Evolutionary conservation across 352 stramenopile species (phyloP).

Genomic region (Phytopythium vexans): DNA sequence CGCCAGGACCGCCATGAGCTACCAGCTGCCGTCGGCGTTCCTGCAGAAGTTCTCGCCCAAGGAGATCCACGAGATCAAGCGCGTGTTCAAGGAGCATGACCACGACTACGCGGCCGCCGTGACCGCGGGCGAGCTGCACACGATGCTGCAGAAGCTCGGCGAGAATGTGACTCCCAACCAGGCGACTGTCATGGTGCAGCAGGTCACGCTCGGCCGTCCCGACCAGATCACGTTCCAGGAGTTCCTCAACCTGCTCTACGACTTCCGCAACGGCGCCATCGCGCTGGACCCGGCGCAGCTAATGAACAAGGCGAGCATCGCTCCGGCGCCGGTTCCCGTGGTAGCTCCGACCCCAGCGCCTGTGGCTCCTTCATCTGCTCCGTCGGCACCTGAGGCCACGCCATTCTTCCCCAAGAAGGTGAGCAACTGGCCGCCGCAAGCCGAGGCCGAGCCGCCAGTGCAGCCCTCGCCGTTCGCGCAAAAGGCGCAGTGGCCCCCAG

Average conservation of each 20-base stretch:
- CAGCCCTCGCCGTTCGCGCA: conserved; percentile 32
- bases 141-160: conserved; percentile 71
- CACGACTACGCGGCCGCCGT: conserved; percentile 62
- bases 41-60: conserved; percentile 86
- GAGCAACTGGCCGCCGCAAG: conserved; percentile 9
- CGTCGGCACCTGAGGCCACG: conserved; percentile 4
- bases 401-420: conserved; percentile 21
- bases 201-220: conserved; percentile 47
- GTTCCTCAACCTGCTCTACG: conserved; percentile 76
- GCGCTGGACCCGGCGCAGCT: conserved; percentile 42
- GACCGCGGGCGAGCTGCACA: conserved; percentile 38
- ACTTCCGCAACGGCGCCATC: conserved; percentile 69
- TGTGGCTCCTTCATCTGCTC: not conserved
- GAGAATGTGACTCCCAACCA: conserved; percentile 75
- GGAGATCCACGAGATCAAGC: conserved; percentile 86
- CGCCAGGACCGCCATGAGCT: conserved; percentile 52
- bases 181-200: conserved; percentile 53
- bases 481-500: conserved; percentile 55
- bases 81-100: conserved; percentile 85
- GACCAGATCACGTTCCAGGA: conserved; percentile 71
- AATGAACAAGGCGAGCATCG: conserved; percentile 36
- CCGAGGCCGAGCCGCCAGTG: conserved; percentile 9
- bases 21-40: conserved; percentile 79
- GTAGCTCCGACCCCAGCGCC: conserved; percentile 12
- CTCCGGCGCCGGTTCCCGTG: not conserved